Evolutionary conservation across 208 protist species (phyloP), one percentile per base, ranked within the genome.

Genomic region (Leishmania braziliensis): DNA sequence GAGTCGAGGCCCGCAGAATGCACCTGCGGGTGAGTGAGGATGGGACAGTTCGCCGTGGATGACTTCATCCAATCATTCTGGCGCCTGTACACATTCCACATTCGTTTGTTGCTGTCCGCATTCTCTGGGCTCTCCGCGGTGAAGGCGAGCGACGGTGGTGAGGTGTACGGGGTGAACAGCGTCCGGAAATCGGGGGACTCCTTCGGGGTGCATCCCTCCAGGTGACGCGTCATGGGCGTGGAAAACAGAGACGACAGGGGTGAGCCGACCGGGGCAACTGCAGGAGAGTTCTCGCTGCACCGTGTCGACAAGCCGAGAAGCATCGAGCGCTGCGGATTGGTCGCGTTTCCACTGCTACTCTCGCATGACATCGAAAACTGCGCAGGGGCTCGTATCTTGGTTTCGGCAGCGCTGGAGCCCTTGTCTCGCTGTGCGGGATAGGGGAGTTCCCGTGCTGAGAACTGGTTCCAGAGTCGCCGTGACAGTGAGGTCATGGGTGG

Each of bases 401-500:
- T 18, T 4, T 33, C 74, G 74, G 18, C 48, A 29, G 23, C 29
- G 56, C 56, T 26, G 0, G 20, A 0, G 6, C 16, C 18, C 72
- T 76, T 76, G 50, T 63, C n/a, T 33, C n/a, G 72, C 26, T 1
- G n/a, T 0, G 72, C 20, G 68, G 43, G 72, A 29, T n/a, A 76
- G 20, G 54, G 33, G 56, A 33, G 56, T 56, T 66, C 54, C 33
- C 39, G 74, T 29, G 29, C 54, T 3, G 56, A 39, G 53, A 65
- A n/a, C 51, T 77, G 51, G 36, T 33, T 77, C 74, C 74, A 50
- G 53, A 77, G 50, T 3, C 74, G 74, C 16, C 56, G 74, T 20
- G 74, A 16, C 14, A 77, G 26, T 33, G 51, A 65, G 14, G 73
- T 53, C 0, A 77, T 53, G 29, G 73, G 29, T 33, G 48, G 73